Evolutionary conservation across 495 filamentous ascomycete species (phyloP).

Genomic region (Aspergillus baeticus): DNA sequence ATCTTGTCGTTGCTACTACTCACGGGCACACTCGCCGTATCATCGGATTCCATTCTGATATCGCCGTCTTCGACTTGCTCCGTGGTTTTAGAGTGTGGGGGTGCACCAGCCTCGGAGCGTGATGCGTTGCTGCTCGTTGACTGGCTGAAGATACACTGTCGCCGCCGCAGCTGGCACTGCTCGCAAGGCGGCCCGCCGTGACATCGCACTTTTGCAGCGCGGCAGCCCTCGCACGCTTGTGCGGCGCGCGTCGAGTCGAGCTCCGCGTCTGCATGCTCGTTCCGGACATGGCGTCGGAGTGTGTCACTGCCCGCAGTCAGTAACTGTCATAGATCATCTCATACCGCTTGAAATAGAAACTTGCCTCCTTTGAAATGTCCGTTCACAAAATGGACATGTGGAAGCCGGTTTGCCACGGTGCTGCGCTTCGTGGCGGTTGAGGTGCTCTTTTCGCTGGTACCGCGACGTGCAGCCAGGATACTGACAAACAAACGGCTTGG

Average conservation of each 20-base stretch:
- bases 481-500: not conserved
- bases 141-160: not conserved
- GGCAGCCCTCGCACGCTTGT: slow-evolving; percentile 10
- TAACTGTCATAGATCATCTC: not conserved
- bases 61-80: not conserved
- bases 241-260: not conserved
- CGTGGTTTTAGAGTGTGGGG: not conserved
- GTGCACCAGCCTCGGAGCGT: not conserved
- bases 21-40: too few relatives aligned
- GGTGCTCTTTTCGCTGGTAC: slow-evolving; percentile 12
- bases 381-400: slow-evolving; percentile 8
- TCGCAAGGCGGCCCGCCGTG: slow-evolving; percentile 8
- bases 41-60: too few relatives aligned
- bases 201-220: slow-evolving; percentile 13
- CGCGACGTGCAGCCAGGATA: not conserved
- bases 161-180: not conserved
- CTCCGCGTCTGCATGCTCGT: slow-evolving; percentile 8
- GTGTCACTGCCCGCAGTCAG: slow-evolving; percentile 1
- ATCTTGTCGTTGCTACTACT: not conserved
- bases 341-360: too few relatives aligned
- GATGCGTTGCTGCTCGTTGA: not conserved
- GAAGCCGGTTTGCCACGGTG: slow-evolving; percentile 2
- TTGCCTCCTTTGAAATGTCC: slow-evolving; percentile 11
- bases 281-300: slow-evolving; percentile 14
- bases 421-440: slow-evolving; percentile 8